These are phyloP conservation scores for Tubosaeta sp. DNA, from an alignment of 768 basidiomycete genomes.

Conservation along the genomic window DNA sequence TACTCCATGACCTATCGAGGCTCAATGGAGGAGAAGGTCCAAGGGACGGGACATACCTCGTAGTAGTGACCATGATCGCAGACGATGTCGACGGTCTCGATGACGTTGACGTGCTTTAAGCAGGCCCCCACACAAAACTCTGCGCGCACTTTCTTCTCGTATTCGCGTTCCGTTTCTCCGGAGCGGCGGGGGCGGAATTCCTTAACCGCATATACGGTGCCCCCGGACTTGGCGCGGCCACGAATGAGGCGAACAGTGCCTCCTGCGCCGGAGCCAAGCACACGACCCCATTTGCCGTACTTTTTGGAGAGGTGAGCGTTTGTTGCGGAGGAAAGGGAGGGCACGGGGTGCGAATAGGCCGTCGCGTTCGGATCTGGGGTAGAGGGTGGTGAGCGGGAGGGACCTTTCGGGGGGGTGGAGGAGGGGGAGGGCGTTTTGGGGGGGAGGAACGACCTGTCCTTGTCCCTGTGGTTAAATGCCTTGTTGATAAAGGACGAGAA, in stretches of 20 bases:
- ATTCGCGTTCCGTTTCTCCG: slow-evolving; percentile 93
- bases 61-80: slow-evolving; percentile 97
- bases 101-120: slow-evolving; percentile 93
- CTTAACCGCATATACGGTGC: slow-evolving; percentile 90
- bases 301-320: slow-evolving; percentile 95
- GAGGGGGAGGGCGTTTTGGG: slow-evolving; percentile 34
- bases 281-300: slow-evolving; percentile 98
- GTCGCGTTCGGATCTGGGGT: slow-evolving; percentile 23
- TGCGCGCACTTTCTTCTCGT: slow-evolving; percentile 99
- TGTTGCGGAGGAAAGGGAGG: slow-evolving; percentile 75
- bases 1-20: slow-evolving; percentile 92
- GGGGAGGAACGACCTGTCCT: slow-evolving; percentile 8
- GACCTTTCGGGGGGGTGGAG: slow-evolving; percentile 25
- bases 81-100: slow-evolving; percentile 97
- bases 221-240: slow-evolving; percentile 74
- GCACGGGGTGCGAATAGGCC: slow-evolving; percentile 35
- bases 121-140: slow-evolving; percentile 98
- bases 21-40: neutral
- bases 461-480: slow-evolving; percentile 27
- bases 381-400: slow-evolving; percentile 25
- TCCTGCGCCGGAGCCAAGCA: slow-evolving; percentile 95
- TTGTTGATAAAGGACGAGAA: slow-evolving; percentile 34
- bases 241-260: slow-evolving; percentile 97
- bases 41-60: slow-evolving; percentile 58
- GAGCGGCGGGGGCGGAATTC: slow-evolving; percentile 89